A percentile compares a stretch with the other conserved stretches of the same genome.
Evolutionary conservation across 768 basidiomycete species (phyloP).

Genomic region (Neoboletus subvelutipes): DNA sequence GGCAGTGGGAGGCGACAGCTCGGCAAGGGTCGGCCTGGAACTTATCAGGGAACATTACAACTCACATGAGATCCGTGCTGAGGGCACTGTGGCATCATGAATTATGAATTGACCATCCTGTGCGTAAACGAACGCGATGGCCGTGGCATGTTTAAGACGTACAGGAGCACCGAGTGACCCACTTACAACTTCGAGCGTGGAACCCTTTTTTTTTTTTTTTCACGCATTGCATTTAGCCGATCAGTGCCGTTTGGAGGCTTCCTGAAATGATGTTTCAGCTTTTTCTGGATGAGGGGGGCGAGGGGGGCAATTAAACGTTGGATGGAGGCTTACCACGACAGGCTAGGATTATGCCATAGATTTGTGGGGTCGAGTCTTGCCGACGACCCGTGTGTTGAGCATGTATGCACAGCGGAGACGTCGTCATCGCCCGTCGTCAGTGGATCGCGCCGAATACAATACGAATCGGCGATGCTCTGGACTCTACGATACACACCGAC

Average conservation of each 20-base stretch:
- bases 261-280: background rate
- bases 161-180: background rate
- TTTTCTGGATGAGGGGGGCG: background rate
- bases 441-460: background rate
- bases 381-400: no score
- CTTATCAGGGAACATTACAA: background rate
- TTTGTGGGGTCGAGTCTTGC: no score
- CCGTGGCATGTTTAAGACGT: background rate
- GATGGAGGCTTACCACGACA: background rate
- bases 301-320: no score
- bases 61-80: conserved; percentile 5
- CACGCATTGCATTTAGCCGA: background rate
- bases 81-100: background rate
- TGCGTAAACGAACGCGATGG: background rate
- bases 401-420: no score
- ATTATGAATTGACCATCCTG: background rate
- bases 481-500: background rate
- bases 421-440: background rate
- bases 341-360: background rate
- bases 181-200: background rate
- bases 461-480: background rate
- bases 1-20: background rate
- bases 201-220: background rate
- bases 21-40: background rate
- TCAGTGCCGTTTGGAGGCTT: no score